These are phyloP conservation scores for Luzula sylvatica DNA, from an alignment of 176 grass and related monocot genomes.

Conservation along the genomic window DNA sequence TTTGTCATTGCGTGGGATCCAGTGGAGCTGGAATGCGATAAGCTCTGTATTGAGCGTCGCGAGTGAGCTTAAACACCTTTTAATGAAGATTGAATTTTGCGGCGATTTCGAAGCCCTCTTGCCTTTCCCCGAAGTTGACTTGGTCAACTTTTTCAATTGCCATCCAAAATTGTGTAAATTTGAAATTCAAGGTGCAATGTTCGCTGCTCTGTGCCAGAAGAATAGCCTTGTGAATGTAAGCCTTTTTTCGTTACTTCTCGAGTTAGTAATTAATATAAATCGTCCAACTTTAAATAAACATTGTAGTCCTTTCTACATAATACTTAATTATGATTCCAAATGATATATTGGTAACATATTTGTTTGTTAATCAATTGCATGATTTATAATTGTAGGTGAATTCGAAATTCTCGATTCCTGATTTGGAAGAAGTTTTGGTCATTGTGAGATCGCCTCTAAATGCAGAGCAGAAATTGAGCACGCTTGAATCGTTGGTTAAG, in stretches of 20 bases:
- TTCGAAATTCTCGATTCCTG: constrained; percentile 64
- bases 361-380: constrained; percentile 10
- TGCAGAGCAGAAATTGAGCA: constrained; percentile 86
- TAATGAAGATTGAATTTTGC: constrained; percentile 96
- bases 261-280: too few species aligned
- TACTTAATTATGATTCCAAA: too few species aligned
- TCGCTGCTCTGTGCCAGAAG: constrained; percentile 87
- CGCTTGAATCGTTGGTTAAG: constrained; percentile 70
- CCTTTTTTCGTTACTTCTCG: too few species aligned
- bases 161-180: constrained; percentile 68
- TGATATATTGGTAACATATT: neutral
- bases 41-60: constrained; percentile 53
- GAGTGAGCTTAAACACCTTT: constrained; percentile 56
- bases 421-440: constrained; percentile 77
- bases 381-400: constrained; percentile 51
- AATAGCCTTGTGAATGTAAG: constrained; percentile 84
- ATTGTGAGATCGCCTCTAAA: constrained; percentile 88
- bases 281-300: too few species aligned
- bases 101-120: constrained; percentile 65
- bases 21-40: constrained; percentile 84
- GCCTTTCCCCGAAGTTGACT: constrained; percentile 78
- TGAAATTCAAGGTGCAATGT: constrained; percentile 95
- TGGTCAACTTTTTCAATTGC: constrained; percentile 79
- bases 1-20: constrained; percentile 61
- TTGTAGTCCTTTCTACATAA: neutral